Evolutionary conservation across 192 early-diverging fungal genomes (phyloP), one percentile per base, ranked within the genome.

Genomic region (Coemansia erecta): DNA sequence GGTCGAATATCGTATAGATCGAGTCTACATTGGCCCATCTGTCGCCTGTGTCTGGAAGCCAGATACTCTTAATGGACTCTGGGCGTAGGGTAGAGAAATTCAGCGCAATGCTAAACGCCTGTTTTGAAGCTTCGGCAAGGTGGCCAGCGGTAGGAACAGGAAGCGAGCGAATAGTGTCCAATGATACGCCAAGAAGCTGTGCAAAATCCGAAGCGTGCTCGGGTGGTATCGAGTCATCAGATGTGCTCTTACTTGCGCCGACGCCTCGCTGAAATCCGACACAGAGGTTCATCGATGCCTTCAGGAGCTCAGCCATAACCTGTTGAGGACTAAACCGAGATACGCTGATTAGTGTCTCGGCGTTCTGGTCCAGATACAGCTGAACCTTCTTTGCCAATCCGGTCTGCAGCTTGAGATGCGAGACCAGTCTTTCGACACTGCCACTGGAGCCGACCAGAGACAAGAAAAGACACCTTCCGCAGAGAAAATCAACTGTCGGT

Each of bases 261-360:
- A 49, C 24, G 33, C 61, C 51, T 22, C 57, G 60, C 50, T 64
- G 53, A 35, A 56, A 61, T 35, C 55, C 55, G 18, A 63, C 53
- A 22, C 68, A 70, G 33, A 77, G 33, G 37, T 60, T 60, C 68
- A 77, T 61, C 40, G 64, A 68, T 5, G 74, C 74, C 26, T 77
- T 77, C 21, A 77, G 46, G 1, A 71, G 48, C 58, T 77, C 74
- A 23, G 49, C 58, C 31, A 71, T 56, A 31, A 71, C 67, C 22
- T 71, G 68, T 5, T 61, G 53, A 0, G 63, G 65, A 15, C 57
- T 58, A 49, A 77, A 77, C 9, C 64, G 45, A 1, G 48, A 5
- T 14, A 5, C 24, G 0, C 31, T 46, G 12, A 28, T 28, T 31
- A 19, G 12, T 13, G 11, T 28, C 18, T 14, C 14, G 12, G 49